phyloP scores from a whole-genome alignment of 164 flowering plant genomes.

The Annona cherimola region DNA sequence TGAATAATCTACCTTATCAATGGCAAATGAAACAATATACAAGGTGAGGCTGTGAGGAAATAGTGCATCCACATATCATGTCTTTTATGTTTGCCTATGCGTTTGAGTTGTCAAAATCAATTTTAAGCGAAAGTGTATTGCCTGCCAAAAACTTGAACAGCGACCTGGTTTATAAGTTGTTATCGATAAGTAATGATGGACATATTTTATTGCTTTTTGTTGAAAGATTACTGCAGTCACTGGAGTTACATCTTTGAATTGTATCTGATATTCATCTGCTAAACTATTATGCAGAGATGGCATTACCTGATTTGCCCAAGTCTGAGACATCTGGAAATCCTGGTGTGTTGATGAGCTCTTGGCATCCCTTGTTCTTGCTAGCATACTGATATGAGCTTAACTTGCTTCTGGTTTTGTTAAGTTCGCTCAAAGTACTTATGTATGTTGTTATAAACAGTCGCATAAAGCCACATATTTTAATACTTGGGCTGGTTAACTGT shows the following conservation, averaged over 20 bases:
- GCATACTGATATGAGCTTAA: background rate
- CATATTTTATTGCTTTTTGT: background rate
- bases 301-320: constrained; percentile 36
- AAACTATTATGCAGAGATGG: constrained; percentile 70
- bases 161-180: too few relatives aligned
- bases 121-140: too few relatives aligned
- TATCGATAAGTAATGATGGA: background rate
- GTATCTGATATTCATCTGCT: constrained; percentile 2
- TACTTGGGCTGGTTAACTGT: background rate
- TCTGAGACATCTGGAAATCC: constrained; percentile 28
- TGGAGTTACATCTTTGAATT: background rate
- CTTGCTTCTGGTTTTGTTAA: background rate
- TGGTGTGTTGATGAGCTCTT: constrained; percentile 33
- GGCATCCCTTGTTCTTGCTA: background rate
- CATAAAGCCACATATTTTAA: background rate
- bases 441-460: background rate
- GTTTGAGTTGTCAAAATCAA: background rate
- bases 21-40: too few relatives aligned
- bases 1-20: too few relatives aligned
- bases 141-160: background rate
- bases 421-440: background rate
- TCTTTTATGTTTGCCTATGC: background rate
- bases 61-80: too few relatives aligned
- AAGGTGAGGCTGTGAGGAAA: too few relatives aligned
- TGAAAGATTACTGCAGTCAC: background rate